Evolutionary conservation across 148 eudicot genomes (phyloP).

Genomic region (Vaccinium macrocarpon): DNA sequence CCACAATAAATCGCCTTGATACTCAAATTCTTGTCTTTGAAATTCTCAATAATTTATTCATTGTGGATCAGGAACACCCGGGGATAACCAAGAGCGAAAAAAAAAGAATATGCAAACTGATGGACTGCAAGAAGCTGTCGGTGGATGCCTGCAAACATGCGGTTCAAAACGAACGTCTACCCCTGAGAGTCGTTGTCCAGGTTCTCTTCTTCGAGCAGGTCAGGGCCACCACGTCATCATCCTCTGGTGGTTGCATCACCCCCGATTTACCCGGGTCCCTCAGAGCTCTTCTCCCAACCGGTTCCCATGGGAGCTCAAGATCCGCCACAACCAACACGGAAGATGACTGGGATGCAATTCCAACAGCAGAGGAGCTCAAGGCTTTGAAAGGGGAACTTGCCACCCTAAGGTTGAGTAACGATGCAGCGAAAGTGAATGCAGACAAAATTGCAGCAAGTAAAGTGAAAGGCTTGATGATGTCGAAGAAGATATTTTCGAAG

Average conservation of each 20-base stretch:
- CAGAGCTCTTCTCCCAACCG: constrained; percentile 43
- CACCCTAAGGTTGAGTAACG: constrained; percentile 38
- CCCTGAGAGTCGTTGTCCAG: constrained; percentile 73
- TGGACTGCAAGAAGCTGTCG: constrained; percentile 89
- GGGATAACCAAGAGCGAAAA: constrained; percentile 69
- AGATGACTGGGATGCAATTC: constrained; percentile 82
- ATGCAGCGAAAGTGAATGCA: constrained; percentile 27
- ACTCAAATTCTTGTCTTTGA: not conserved
- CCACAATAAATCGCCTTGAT: not conserved
- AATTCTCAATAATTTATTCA: not conserved
- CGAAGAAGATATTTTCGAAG: constrained; percentile 67
- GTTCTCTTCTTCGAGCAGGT: constrained; percentile 90
- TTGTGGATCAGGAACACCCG: constrained; percentile 63
- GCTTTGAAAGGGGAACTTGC: constrained; percentile 70
- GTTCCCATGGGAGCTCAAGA: constrained; percentile 80
- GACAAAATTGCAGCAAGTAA: constrained; percentile 44
- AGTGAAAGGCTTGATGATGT: constrained; percentile 53
- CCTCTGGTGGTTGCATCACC: constrained; percentile 34
- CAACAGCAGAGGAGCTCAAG: constrained; percentile 70
- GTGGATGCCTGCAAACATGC: constrained; percentile 83
- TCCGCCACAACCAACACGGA: constrained; percentile 76
- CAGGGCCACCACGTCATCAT: constrained; percentile 40
- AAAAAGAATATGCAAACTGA: constrained; percentile 71
- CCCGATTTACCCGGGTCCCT: constrained; percentile 46
- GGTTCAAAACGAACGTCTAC: constrained; percentile 85